Evolutionary conservation across 257 asterid genomes (phyloP).

Genomic region (Linaria vulgaris): DNA sequence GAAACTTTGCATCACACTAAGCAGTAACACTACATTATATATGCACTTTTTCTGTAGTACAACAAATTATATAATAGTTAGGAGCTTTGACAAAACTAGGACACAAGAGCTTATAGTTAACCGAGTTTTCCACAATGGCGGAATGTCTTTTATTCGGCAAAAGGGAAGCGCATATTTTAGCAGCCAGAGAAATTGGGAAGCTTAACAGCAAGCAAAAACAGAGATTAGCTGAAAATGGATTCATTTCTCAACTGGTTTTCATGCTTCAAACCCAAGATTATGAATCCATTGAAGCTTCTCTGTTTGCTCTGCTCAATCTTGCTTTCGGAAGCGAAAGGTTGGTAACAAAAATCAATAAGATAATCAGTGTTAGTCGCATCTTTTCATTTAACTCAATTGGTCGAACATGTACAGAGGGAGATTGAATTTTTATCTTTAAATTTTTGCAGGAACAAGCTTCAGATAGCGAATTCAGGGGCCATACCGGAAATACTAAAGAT

Average conservation of each 20-base stretch:
- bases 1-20: conserved; percentile 58
- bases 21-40: conserved; percentile 43
- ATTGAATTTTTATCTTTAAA: too few relatives aligned
- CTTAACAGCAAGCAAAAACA: conserved; percentile 51
- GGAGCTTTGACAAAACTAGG: too few relatives aligned
- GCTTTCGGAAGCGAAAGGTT: conserved; percentile 81
- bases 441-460: conserved; percentile 60
- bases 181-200: conserved; percentile 57
- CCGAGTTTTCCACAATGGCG: conserved; percentile 33
- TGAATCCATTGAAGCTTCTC: conserved; percentile 67
- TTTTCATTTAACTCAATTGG: too few relatives aligned
- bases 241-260: conserved; percentile 46
- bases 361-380: too few relatives aligned
- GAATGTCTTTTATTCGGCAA: conserved; percentile 68
- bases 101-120: conserved; percentile 20
- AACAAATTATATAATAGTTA: conserved; percentile 2
- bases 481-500: conserved; percentile 50
- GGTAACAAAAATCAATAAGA: not conserved
- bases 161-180: conserved; percentile 46
- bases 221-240: conserved; percentile 52
- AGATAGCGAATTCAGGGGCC: conserved; percentile 59
- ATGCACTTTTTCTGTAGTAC: not conserved
- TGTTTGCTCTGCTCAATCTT: conserved; percentile 66
- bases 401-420: too few relatives aligned
- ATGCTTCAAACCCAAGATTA: conserved; percentile 59